Evolutionary conservation across 345 rosid species (phyloP).

Genomic region (Cardamine chenopodiifolia): DNA sequence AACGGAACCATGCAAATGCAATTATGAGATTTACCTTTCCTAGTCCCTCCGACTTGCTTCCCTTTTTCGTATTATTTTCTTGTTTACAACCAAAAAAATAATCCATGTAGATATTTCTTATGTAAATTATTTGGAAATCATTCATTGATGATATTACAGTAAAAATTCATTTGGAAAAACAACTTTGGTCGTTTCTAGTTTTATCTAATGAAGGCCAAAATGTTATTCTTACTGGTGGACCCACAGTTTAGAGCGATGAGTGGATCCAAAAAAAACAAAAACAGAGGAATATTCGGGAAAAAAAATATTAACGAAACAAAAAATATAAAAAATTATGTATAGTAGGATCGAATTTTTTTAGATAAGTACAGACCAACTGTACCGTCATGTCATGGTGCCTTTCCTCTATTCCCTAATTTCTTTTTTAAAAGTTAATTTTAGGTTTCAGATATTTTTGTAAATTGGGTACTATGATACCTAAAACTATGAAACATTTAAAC

Average conservation of each 20-base stretch:
- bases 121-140: not conserved
- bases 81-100: not conserved
- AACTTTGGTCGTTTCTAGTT: not conserved
- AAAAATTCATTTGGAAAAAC: not conserved
- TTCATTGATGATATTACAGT: not conserved
- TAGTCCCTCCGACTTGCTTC: conserved; percentile 2
- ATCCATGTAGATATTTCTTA: not conserved
- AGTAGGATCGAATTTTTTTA: not conserved
- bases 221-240: conserved; percentile 15
- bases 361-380: conserved; percentile 39
- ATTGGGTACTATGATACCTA: conserved; percentile 10
- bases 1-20: conserved; percentile 31
- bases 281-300: conserved; percentile 20
- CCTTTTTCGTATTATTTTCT: not conserved
- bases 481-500: conserved; percentile 25
- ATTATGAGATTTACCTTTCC: conserved; percentile 34
- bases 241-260: conserved; percentile 3
- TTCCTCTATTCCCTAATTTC: conserved; percentile 9
- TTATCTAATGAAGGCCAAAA: conserved; percentile 21
- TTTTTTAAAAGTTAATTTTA: not conserved
- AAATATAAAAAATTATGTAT: not conserved
- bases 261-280: not conserved
- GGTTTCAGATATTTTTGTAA: conserved; percentile 17
- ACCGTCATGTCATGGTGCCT: conserved; percentile 32
- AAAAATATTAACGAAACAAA: conserved; percentile 10